Evolutionary conservation across 805 yeast species (phyloP), one percentile per base, ranked within the genome.

Genomic region (Candida railenensis): DNA sequence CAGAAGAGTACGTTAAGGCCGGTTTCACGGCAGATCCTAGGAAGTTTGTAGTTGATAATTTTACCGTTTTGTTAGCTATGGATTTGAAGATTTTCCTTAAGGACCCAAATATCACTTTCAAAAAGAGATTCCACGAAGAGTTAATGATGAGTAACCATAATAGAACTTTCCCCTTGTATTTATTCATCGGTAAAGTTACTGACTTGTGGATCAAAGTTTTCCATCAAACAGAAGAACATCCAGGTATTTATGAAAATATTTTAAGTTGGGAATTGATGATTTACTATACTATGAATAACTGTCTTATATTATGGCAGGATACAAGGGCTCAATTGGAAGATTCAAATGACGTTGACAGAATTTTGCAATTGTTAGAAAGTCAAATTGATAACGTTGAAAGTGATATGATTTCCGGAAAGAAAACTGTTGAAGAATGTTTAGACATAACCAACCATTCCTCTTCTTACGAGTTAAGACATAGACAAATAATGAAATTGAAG

Each of bases 271-370:
- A 78, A 45, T 54, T 76, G 21, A 64, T 87, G 56, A 78, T 81
- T 43, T 81, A 76, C 56, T 68, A 73, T 30, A 72, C 83, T 16
- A 77, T 85, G 77, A 70, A 74, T 34, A 78, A 78, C 49, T 73
- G 83, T 45, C 66, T 85, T 53, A 73, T 75, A 36, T 67, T 85
- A 37, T 87, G 94, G 92, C 79, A 77, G 50, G 78, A 74, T 42
- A 78, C 91, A 0, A 71, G 71, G 34, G 85, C 89, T 1, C 63
- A 58, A 45, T 56, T 65, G 46, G 65, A 61, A 22, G 70, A 70
- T 40, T 50, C 53, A 0, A 77, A 68, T 12, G 87, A 87, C 57
- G 71, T 79, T 37, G 76, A 75, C 3, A 73, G 78, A 39, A 67
- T 83, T 14, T 59, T 74, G 34, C 65, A 74, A 25, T 63, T 83